Conservation (phyloP, 2,329 filamentous ascomycete species). For the Venturia aucupariae region DNA sequence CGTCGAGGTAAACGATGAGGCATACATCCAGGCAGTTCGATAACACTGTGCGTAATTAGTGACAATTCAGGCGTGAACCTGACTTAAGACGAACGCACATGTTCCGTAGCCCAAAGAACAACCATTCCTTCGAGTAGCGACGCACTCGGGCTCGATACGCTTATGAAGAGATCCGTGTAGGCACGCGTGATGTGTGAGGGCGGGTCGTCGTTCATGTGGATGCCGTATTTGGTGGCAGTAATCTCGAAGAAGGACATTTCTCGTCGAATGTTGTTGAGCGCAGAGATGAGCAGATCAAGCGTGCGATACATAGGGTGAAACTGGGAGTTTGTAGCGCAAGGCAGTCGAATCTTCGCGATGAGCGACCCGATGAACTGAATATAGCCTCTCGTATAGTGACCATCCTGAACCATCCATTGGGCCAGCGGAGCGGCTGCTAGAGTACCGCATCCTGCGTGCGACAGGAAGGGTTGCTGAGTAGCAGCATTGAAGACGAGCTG, state of each 20-base stretch:
- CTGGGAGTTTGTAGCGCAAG: conserved; percentile 34
- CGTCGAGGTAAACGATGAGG: conserved; percentile 33
- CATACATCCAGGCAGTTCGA: conserved; percentile 40
- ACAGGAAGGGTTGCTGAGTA: conserved; percentile 59
- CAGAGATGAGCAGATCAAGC: conserved; percentile 53
- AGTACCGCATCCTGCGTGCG: conserved; percentile 53
- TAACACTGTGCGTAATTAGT: conserved; percentile 29
- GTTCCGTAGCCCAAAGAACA: conserved; percentile 71
- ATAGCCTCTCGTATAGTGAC: conserved; percentile 62
- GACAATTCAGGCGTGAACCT: background rate
- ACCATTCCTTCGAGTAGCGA: conserved; percentile 59
- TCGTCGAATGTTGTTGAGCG: conserved; percentile 55
- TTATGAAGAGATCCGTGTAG: conserved; percentile 51
- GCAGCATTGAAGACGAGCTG: conserved; percentile 42
- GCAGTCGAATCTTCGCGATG: conserved; percentile 52
- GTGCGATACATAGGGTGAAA: conserved; percentile 46
- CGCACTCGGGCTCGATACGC: conserved; percentile 41
- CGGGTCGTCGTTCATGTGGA: conserved; percentile 40
- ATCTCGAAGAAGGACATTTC: conserved; percentile 61
- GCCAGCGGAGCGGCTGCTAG: conserved; percentile 47
- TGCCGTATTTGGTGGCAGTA: conserved; percentile 50
- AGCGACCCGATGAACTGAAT: conserved; percentile 58
- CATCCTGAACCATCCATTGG: conserved; percentile 63
- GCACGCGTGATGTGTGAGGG: conserved; percentile 42
- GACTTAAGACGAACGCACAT: conserved; percentile 29